Base-by-base conservation (phyloP, 2,329 filamentous ascomycete genomes). In the Exophiala sp. region DNA sequence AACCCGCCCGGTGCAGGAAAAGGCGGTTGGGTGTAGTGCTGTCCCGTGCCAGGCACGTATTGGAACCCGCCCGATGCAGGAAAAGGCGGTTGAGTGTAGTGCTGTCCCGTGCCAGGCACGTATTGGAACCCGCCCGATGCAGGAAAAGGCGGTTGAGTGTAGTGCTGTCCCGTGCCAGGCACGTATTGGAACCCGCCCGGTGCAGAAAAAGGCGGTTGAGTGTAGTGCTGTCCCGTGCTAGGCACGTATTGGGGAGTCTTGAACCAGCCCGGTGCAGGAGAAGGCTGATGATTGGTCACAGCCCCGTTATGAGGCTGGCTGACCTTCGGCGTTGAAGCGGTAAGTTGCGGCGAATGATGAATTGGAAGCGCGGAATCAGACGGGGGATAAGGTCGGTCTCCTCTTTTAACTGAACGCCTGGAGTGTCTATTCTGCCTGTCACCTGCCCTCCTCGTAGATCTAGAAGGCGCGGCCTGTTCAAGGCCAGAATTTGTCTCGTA, bases 1-100 rank as follows among this genome's bases (percentile, higher is more conserved):
- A 46, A 42, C 23, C 18, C 16, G 16, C 39, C 24, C 16, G 45
- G 34, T 16, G 13, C 22, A 21, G 52, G 42, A n/a, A 48, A 44
- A 18, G 18, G 39, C 11, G 21, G 40, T 34, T 49, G n/a, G 18
- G 22, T 13, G 37, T 5, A 27, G 10, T 27, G 24, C 24, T 27
- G 24, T 10, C 10, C 24, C 5, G 24, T 27, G 10, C 24, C 10
- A 27, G 24, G 24, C 24, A 27, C 24, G 24, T 27, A 27, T 10
- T 27, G 24, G 18, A 46, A 42, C 23, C 18, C 16, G 16, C 39
- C 24, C 16, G 45, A 40, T 16, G 13, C 22, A 21, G 52, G 42
- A n/a, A 48, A 44, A 18, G 18, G 39, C 11, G 21, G 40, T 34
- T 49, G n/a, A 16, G 22, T 13, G 37, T 5, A 27, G 10, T 27